Evolutionary conservation across 2,329 filamentous ascomycete genomes (phyloP).

Genomic region (Fusarium subtropicale): DNA sequence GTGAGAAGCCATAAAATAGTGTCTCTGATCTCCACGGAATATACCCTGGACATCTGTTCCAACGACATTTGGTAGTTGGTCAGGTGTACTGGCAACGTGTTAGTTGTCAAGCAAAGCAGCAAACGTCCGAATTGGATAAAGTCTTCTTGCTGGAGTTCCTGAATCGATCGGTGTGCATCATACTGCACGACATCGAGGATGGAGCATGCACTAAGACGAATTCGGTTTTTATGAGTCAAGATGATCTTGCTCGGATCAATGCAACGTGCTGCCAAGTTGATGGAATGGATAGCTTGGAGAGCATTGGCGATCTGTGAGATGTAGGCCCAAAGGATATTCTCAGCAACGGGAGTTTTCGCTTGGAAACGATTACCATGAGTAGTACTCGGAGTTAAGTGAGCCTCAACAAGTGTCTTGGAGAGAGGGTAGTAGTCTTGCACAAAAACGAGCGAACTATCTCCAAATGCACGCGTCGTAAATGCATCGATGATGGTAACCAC

Average conservation of each 20-base stretch:
- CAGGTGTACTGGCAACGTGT: slow-evolving; percentile 65
- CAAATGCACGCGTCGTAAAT: slow-evolving; percentile 93
- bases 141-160: slow-evolving; percentile 89
- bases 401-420: slow-evolving; percentile 88
- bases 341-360: slow-evolving; percentile 65
- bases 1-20: slow-evolving; percentile 85
- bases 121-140: slow-evolving; percentile 85
- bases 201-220: slow-evolving; percentile 88
- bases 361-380: slow-evolving; percentile 59
- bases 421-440: slow-evolving; percentile 94
- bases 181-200: slow-evolving; percentile 91
- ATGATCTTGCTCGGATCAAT: slow-evolving; percentile 91
- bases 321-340: slow-evolving; percentile 89
- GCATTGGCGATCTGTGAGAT: slow-evolving; percentile 91
- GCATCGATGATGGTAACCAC: slow-evolving; percentile 90
- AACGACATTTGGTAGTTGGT: slow-evolving; percentile 76
- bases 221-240: slow-evolving; percentile 87
- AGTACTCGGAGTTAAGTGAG: slow-evolving; percentile 69
- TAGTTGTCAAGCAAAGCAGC: slow-evolving; percentile 83
- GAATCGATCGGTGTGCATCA: slow-evolving; percentile 74
- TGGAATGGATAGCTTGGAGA: slow-evolving; percentile 84
- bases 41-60: slow-evolving; percentile 80
- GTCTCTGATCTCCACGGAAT: slow-evolving; percentile 82
- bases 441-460: slow-evolving; percentile 93
- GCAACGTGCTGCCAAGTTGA: slow-evolving; percentile 84